Conservation (phyloP, 2,329 filamentous ascomycete species). For the Incumbomyces lentus region DNA sequence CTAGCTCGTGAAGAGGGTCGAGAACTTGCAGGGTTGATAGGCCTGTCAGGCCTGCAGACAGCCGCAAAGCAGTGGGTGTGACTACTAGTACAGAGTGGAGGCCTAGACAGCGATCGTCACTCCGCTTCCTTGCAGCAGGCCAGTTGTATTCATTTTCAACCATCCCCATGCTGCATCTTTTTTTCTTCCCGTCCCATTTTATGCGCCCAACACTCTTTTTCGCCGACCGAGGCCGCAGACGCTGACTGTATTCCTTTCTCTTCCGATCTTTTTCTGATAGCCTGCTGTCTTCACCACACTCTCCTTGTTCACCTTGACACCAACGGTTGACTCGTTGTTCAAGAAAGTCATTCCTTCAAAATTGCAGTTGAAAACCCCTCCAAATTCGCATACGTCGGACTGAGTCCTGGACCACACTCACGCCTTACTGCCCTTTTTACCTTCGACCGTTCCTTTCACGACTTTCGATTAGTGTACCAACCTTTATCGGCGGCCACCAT, state of each 20-base stretch:
- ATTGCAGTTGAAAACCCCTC: background rate
- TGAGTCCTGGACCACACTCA: background rate
- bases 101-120: too few species aligned
- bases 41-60: too few species aligned
- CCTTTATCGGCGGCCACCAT: too few species aligned
- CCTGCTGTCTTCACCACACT: background rate
- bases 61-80: too few species aligned
- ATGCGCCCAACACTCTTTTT: background rate
- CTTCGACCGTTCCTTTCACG: background rate
- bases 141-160: conserved; percentile 71
- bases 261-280: too few species aligned
- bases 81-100: too few species aligned
- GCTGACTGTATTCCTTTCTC: too few species aligned
- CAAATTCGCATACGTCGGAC: background rate
- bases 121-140: conserved; percentile 25
- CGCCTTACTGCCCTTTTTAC: background rate
- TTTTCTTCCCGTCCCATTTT: background rate
- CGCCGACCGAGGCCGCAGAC: background rate
- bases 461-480: background rate
- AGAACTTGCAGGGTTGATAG: background rate
- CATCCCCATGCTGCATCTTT: conserved; percentile 69
- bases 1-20: background rate
- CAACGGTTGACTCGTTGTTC: conserved; percentile 4
- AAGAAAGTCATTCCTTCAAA: conserved; percentile 2
- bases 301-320: background rate